Conservation (phyloP, 1,139 yeast species). For the Saccharomyces hybrid region DNA sequence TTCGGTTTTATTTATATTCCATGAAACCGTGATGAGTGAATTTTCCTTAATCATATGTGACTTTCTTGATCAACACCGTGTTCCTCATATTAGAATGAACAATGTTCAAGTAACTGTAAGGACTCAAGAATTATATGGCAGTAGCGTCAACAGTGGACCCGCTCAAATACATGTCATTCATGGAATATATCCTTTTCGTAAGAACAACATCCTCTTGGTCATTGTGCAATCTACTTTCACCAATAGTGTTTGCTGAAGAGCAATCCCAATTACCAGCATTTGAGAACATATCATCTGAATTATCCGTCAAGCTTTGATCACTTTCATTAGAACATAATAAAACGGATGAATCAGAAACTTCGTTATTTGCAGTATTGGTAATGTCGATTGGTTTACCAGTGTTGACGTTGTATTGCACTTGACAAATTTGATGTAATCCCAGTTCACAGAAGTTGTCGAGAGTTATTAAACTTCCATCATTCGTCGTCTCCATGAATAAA, state of each 20-base stretch:
- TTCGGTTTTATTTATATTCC: too few species aligned
- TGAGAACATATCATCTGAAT: neutral
- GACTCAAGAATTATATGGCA: neutral
- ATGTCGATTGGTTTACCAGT: neutral
- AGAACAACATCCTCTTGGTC: neutral
- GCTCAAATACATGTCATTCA: neutral
- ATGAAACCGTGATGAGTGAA: too few species aligned
- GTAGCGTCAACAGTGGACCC: neutral
- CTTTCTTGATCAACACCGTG: too few species aligned
- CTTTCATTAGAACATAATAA: conserved; percentile 1
- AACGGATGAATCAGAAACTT: conserved; percentile 2
- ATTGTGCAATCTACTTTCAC: neutral
- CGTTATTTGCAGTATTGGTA: neutral
- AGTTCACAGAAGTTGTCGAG: conserved; percentile 23
- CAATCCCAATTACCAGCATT: conserved; percentile 2
- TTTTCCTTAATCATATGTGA: too few species aligned
- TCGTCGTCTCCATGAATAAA: neutral
- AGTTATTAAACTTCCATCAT: neutral
- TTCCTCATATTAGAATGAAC: too few species aligned
- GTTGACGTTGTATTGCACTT: neutral
- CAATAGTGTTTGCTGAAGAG: conserved; percentile 2
- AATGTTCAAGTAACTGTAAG: neutral
- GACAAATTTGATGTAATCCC: conserved; percentile 4
- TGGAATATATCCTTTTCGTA: neutral
- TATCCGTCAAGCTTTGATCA: neutral